phyloP scores from a whole-genome alignment of 305 asterid genomes.

The Rubia peregrina region DNA sequence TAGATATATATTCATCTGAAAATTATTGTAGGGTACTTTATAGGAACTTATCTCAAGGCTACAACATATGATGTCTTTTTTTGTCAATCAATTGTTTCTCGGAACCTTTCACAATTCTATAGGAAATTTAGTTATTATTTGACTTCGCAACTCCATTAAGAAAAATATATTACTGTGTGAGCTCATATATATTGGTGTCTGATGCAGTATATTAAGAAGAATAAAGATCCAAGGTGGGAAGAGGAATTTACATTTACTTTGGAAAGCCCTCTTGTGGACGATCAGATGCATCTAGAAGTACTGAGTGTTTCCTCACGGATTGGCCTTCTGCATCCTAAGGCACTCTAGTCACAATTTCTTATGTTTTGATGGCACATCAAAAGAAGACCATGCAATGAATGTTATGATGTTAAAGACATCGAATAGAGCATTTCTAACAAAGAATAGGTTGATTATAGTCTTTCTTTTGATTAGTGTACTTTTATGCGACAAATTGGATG shows the following conservation, averaged over 20 bases:
- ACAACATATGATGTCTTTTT: neutral
- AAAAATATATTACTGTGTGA: neutral
- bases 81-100: neutral
- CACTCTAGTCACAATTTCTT: conserved; percentile 24
- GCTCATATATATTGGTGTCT: conserved; percentile 15
- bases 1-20: neutral
- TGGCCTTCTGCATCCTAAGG: conserved; percentile 96
- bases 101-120: neutral
- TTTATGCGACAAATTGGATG: neutral
- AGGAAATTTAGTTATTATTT: neutral
- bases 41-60: neutral
- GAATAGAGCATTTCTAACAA: neutral
- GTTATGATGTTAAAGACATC: neutral
- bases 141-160: neutral
- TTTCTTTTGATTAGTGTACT: neutral
- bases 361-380: conserved; percentile 2
- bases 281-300: conserved; percentile 73
- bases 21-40: neutral
- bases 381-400: neutral
- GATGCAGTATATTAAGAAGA: conserved; percentile 84
- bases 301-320: conserved; percentile 72
- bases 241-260: conserved; percentile 72
- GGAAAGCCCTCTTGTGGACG: conserved; percentile 84
- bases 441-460: neutral
- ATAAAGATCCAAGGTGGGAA: conserved; percentile 96